Conservation (phyloP, 306 rosid genomes). For the Medicago ruthenica region DNA sequence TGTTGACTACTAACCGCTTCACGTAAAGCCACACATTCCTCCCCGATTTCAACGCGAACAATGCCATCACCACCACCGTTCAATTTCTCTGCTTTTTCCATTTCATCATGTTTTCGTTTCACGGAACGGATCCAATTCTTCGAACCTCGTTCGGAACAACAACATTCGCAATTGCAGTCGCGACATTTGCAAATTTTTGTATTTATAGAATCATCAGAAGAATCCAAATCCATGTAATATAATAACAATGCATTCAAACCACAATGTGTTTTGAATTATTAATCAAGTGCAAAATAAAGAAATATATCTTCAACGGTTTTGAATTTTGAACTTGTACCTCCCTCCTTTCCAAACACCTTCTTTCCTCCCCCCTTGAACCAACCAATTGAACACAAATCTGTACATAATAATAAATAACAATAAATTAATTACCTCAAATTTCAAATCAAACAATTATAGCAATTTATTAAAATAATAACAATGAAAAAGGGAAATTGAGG, state of each 20-base stretch:
- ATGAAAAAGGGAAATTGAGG: background rate
- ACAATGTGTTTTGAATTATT: background rate
- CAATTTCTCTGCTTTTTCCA: conserved; percentile 42
- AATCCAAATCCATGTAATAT: conserved; percentile 70
- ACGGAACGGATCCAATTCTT: conserved; percentile 65
- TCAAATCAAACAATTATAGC: conserved; percentile 7
- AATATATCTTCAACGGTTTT: background rate
- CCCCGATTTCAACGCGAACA: conserved; percentile 68
- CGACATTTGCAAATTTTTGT: conserved; percentile 51
- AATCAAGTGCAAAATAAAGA: background rate
- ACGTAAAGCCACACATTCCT: conserved; percentile 73
- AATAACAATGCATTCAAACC: conserved; percentile 36
- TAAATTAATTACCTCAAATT: background rate
- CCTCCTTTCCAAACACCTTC: conserved; percentile 41
- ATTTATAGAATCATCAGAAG: conserved; percentile 54
- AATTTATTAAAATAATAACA: background rate
- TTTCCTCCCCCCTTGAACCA: no score
- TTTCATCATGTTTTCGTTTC: conserved; percentile 64
- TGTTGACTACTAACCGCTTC: conserved; percentile 76
- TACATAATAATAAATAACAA: conserved; percentile 25
- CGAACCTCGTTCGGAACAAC: conserved; percentile 54
- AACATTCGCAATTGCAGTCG: conserved; percentile 59
- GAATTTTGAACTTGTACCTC: conserved; percentile 6
- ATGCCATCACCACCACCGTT: conserved; percentile 34
- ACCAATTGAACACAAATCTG: conserved; percentile 47